phyloP scores from a whole-genome alignment of 2,329 filamentous ascomycete species.

The Talaromyces atroroseus region DNA sequence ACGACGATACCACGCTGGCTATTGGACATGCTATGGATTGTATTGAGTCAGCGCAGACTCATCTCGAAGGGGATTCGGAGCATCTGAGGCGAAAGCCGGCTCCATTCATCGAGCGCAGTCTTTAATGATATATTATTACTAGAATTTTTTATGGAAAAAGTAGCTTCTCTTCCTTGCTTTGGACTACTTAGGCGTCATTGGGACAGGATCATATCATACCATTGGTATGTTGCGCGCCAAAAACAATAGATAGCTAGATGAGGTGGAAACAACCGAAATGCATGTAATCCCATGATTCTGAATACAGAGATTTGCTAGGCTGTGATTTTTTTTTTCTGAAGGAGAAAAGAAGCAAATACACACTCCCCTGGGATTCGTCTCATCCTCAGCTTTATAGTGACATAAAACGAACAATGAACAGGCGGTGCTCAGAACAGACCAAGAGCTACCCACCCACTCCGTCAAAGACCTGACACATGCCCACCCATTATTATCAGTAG shows the following conservation, averaged over 20 bases:
- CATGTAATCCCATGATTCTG: neutral
- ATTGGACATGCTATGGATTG: neutral
- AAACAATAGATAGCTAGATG: neutral
- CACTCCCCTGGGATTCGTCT: neutral
- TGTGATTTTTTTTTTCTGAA: neutral
- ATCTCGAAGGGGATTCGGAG: neutral
- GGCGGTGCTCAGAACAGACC: neutral
- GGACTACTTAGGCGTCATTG: neutral
- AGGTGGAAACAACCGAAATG: neutral
- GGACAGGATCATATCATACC: neutral
- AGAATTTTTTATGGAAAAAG: neutral
- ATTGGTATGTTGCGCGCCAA: neutral
- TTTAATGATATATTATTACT: neutral
- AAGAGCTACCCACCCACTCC: neutral
- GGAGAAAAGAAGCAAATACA: neutral
- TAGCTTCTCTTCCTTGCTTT: neutral
- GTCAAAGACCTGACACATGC: neutral
- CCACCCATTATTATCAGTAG: neutral
- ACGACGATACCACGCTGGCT: neutral
- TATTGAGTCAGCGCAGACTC: neutral
- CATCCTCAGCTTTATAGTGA: neutral
- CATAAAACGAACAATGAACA: neutral
- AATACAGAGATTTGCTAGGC: neutral
- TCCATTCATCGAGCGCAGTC: conserved; percentile 10
- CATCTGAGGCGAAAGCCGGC: conserved; percentile 12